phyloP scores from a whole-genome alignment of 768 basidiomycete genomes.

The Rhodocollybia butyracea region DNA sequence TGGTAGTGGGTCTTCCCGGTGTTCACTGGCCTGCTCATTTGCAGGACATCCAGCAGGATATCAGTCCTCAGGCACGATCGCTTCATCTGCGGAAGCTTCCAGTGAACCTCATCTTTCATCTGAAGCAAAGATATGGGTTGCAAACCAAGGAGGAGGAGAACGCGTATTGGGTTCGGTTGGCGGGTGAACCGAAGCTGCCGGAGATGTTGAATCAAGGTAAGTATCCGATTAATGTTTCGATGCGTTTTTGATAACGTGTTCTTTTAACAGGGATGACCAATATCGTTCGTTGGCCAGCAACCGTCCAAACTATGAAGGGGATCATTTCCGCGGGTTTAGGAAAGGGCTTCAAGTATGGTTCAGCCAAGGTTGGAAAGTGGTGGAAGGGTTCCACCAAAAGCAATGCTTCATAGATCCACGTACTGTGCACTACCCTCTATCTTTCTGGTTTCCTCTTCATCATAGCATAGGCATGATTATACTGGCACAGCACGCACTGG shows the following conservation, averaged over 20 bases:
- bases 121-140: constrained; percentile 48
- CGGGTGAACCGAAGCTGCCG: constrained; percentile 75
- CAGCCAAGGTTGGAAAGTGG: constrained; percentile 85
- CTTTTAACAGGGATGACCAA: constrained; percentile 57
- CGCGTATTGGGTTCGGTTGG: constrained; percentile 64
- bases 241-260: not conserved
- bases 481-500: too few species aligned
- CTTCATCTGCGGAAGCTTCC: constrained; percentile 81
- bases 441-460: not conserved
- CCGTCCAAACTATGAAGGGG: constrained; percentile 83
- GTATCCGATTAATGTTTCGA: constrained; percentile 33
- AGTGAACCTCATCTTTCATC: constrained; percentile 52
- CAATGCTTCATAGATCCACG: not conserved
- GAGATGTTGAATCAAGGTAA: constrained; percentile 51
- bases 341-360: constrained; percentile 74
- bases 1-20: constrained; percentile 76
- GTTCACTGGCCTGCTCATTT: constrained; percentile 64
- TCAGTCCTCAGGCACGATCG: constrained; percentile 59
- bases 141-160: constrained; percentile 61
- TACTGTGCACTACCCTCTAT: not conserved
- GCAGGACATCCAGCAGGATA: constrained; percentile 69
- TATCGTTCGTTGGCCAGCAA: constrained; percentile 82
- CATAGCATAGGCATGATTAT: not conserved
- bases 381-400: constrained; percentile 40
- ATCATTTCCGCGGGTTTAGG: constrained; percentile 76